Evolutionary conservation across 176 grass and related monocot genomes (phyloP).

Genomic region (Phoenix dactylifera): DNA sequence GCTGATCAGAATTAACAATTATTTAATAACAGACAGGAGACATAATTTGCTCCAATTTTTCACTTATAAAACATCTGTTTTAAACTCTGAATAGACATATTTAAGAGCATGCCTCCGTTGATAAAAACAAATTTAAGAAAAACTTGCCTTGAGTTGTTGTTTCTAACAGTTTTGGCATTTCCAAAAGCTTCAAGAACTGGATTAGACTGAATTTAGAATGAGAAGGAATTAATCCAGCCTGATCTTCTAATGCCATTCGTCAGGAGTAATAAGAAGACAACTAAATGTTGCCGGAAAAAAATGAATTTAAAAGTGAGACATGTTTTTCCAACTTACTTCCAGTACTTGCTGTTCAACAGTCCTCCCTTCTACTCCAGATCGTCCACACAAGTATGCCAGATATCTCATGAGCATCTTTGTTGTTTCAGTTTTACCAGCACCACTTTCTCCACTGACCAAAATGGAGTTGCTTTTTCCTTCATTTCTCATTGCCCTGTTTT

Average conservation of each 20-base stretch:
- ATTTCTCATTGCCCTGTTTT: slow-evolving; percentile 22
- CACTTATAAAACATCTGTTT: not conserved
- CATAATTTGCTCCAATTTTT: no score
- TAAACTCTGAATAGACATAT: not conserved
- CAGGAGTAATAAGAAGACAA: not conserved
- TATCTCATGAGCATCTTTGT: slow-evolving; percentile 24
- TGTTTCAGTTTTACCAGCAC: slow-evolving; percentile 22
- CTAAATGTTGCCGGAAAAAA: slow-evolving; percentile 16
- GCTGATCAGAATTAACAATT: not conserved
- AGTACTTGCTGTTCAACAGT: slow-evolving; percentile 22
- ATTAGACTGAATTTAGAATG: slow-evolving; percentile 59
- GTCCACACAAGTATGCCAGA: slow-evolving; percentile 15
- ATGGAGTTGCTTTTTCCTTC: slow-evolving; percentile 24
- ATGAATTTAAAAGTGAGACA: not conserved
- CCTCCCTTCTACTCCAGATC: slow-evolving; percentile 21
- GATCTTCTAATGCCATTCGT: not conserved
- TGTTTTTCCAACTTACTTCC: slow-evolving; percentile 1
- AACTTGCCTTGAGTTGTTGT: slow-evolving; percentile 90
- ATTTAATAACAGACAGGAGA: not conserved
- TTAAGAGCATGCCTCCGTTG: no score
- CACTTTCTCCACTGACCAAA: slow-evolving; percentile 23
- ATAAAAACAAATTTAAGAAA: slow-evolving; percentile 11
- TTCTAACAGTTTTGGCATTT: slow-evolving; percentile 96
- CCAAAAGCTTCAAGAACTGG: slow-evolving; percentile 99
- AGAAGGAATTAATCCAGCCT: slow-evolving; percentile 17